These are phyloP conservation scores for Allium fistulosum DNA, from an alignment of 106 monocot genomes.

Conservation along the genomic window DNA sequence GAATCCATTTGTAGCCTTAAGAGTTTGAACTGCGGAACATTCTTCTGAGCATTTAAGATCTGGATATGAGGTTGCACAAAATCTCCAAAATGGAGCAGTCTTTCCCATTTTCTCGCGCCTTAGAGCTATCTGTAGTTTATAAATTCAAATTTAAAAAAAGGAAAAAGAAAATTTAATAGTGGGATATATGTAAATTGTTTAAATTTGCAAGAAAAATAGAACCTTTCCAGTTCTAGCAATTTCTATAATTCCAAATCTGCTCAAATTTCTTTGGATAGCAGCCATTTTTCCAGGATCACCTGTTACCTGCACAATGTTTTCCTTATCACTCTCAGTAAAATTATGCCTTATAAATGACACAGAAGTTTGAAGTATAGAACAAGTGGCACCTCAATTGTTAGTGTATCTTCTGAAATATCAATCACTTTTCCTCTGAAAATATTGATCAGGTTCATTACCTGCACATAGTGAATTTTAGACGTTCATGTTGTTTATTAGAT, in stretches of 20 bases:
- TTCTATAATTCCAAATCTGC: slow-evolving; percentile 90
- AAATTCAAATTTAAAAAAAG: neutral
- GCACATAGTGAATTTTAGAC: neutral
- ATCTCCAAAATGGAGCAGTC: slow-evolving; percentile 87
- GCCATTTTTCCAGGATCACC: slow-evolving; percentile 96
- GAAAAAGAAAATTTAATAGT: neutral
- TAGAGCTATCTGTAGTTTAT: slow-evolving; percentile 64
- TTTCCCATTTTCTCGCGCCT: slow-evolving; percentile 84
- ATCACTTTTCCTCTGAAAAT: slow-evolving; percentile 86
- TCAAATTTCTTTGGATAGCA: slow-evolving; percentile 69
- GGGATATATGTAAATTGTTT: neutral
- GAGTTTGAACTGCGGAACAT: slow-evolving; percentile 20
- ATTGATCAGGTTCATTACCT: slow-evolving; percentile 88
- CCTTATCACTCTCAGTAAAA: too few species aligned
- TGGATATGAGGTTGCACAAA: slow-evolving; percentile 94
- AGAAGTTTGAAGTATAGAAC: neutral
- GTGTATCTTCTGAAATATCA: slow-evolving; percentile 77
- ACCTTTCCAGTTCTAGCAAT: slow-evolving; percentile 99
- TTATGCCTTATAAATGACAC: too few species aligned
- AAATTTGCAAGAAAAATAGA: neutral
- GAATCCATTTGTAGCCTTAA: slow-evolving; percentile 12
- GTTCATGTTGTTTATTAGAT: too few species aligned
- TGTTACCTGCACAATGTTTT: slow-evolving; percentile 42
- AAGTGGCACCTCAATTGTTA: slow-evolving; percentile 67
- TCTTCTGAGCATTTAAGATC: slow-evolving; percentile 37